Evolutionary conservation across 306 rosid species (phyloP).

Genomic region (Cicer yamashitae): DNA sequence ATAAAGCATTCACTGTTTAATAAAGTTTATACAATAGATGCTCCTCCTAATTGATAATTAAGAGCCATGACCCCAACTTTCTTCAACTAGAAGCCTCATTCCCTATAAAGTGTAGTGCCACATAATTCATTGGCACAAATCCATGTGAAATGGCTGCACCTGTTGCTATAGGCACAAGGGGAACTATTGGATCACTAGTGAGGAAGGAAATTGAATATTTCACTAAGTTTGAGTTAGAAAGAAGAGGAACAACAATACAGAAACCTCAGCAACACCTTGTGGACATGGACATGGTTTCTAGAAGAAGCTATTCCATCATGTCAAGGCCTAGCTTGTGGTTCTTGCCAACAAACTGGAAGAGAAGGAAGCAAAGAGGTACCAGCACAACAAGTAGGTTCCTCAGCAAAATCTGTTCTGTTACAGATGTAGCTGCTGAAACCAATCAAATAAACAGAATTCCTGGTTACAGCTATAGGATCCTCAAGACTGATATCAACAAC

Average conservation of each 20-base stretch:
- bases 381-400: conserved; percentile 41
- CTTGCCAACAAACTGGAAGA: conserved; percentile 47
- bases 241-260: conserved; percentile 42
- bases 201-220: conserved; percentile 77
- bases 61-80: conserved; percentile 48
- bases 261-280: conserved; percentile 51
- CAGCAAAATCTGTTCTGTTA: conserved; percentile 60
- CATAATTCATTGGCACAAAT: neutral
- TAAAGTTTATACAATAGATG: conserved; percentile 24
- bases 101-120: conserved; percentile 50
- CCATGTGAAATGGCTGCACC: conserved; percentile 63
- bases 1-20: conserved; percentile 45
- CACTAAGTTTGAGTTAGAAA: conserved; percentile 67
- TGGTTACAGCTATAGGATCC: conserved; percentile 68
- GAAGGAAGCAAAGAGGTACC: conserved; percentile 58
- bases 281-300: conserved; percentile 45
- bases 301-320: conserved; percentile 28
- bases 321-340: conserved; percentile 65
- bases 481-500: conserved; percentile 56
- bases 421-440: conserved; percentile 53
- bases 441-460: conserved; percentile 59
- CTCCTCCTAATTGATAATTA: conserved; percentile 55
- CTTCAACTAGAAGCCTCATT: conserved; percentile 61
- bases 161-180: conserved; percentile 77
- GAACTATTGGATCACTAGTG: conserved; percentile 81